Conservation (phyloP, 768 basidiomycete genomes). For the Lentinula guzmanii region DNA sequence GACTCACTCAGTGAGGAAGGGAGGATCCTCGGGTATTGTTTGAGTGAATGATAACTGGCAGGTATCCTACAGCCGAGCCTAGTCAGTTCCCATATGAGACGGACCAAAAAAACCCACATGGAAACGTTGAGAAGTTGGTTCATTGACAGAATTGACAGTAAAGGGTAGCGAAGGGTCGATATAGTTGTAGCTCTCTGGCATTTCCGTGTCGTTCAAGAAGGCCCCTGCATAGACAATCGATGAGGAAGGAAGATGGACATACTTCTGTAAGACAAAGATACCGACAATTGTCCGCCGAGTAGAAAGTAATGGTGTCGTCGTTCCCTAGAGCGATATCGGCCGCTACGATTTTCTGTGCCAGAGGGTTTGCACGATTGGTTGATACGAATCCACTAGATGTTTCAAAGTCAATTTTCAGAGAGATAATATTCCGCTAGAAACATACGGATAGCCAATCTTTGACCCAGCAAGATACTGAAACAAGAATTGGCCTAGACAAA, state of each 20-base stretch:
- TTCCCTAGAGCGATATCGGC: conserved; percentile 42
- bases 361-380: conserved; percentile 43
- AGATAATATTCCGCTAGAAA: conserved; percentile 5
- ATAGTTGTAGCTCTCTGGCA: conserved; percentile 35
- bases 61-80: conserved; percentile 26
- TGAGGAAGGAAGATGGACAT: neutral
- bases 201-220: conserved; percentile 38
- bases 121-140: conserved; percentile 44
- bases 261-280: conserved; percentile 8
- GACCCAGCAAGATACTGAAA: conserved; percentile 50
- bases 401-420: neutral
- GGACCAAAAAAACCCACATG: conserved; percentile 25
- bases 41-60: conserved; percentile 32
- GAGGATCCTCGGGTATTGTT: conserved; percentile 37
- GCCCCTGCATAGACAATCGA: conserved; percentile 24
- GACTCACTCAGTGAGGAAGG: conserved; percentile 35
- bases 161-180: conserved; percentile 35
- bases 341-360: conserved; percentile 55
- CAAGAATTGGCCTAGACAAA: conserved; percentile 58
- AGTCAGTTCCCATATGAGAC: neutral
- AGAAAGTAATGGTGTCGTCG: conserved; percentile 30
- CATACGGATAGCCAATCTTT: conserved; percentile 45
- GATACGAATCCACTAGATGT: conserved; percentile 50
- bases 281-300: conserved; percentile 47
- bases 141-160: conserved; percentile 34